These are phyloP conservation scores for Umbelopsis sp. DNA, from an alignment of 192 early-diverging fungal genomes.

Conservation along the genomic window DNA sequence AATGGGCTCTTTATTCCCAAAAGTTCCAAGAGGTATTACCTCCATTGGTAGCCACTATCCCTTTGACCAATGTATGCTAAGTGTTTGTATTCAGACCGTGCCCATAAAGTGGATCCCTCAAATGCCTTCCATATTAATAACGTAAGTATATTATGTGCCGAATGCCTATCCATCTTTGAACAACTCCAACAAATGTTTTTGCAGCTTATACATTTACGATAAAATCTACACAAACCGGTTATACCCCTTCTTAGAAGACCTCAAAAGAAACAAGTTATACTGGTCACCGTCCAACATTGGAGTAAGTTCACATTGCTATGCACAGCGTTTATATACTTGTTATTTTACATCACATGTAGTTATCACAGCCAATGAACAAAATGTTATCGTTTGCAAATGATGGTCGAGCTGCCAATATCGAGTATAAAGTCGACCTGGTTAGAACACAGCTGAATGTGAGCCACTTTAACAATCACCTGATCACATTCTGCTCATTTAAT, in stretches of 20 bases:
- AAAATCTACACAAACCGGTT: neutral
- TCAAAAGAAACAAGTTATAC: neutral
- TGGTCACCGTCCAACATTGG: neutral
- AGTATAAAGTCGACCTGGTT: no score
- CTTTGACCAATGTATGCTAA: neutral
- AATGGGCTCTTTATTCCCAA: neutral
- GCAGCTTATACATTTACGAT: neutral
- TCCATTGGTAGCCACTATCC: neutral
- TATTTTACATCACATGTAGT: neutral
- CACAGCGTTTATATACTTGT: neutral
- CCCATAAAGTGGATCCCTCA: neutral
- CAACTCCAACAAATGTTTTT: neutral
- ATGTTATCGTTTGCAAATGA: neutral
- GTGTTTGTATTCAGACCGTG: neutral
- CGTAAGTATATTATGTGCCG: neutral
- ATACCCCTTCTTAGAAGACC: neutral
- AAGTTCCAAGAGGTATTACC: neutral
- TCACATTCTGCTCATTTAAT: no score
- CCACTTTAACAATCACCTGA: no score
- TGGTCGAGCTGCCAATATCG: no score
- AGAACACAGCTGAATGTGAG: no score
- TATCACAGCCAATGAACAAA: neutral
- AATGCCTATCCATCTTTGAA: neutral
- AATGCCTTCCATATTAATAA: neutral
- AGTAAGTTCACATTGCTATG: neutral